These are phyloP conservation scores for Talaromyces stipitatus DNA, from an alignment of 495 filamentous ascomycete genomes.

Conservation along the genomic window DNA sequence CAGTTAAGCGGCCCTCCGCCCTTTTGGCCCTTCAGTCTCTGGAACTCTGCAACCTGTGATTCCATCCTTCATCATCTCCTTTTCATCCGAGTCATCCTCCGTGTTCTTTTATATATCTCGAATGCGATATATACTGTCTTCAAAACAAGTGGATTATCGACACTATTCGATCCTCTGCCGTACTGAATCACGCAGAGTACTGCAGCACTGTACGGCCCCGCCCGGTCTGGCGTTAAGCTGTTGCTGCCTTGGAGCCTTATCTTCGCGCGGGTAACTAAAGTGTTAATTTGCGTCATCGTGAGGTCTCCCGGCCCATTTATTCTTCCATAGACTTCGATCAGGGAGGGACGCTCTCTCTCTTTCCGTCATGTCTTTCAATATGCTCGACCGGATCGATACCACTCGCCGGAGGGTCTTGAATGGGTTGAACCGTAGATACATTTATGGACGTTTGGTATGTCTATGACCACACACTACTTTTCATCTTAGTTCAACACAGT, in stretches of 20 bases:
- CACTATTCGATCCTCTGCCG: not conserved
- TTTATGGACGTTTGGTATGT: slow-evolving; percentile 75
- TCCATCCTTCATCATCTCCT: not conserved
- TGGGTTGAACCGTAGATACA: slow-evolving; percentile 67
- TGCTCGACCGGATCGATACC: slow-evolving; percentile 27
- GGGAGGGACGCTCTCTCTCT: not conserved
- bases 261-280: too few relatives aligned
- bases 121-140: not conserved
- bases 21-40: not conserved
- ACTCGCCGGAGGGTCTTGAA: slow-evolving; percentile 55
- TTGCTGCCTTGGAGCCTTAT: not conserved
- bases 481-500: not conserved
- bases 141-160: not conserved
- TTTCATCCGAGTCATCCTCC: not conserved
- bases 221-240: not conserved
- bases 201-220: not conserved
- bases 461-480: not conserved
- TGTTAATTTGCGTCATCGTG: slow-evolving; percentile 6
- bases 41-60: not conserved
- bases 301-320: not conserved
- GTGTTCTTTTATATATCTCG: not conserved
- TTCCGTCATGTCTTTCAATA: slow-evolving; percentile 12
- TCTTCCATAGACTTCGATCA: not conserved
- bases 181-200: not conserved
- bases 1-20: not conserved